phyloP scores from a whole-genome alignment of 441 rosid genomes.

The Aleurites moluccanus region DNA sequence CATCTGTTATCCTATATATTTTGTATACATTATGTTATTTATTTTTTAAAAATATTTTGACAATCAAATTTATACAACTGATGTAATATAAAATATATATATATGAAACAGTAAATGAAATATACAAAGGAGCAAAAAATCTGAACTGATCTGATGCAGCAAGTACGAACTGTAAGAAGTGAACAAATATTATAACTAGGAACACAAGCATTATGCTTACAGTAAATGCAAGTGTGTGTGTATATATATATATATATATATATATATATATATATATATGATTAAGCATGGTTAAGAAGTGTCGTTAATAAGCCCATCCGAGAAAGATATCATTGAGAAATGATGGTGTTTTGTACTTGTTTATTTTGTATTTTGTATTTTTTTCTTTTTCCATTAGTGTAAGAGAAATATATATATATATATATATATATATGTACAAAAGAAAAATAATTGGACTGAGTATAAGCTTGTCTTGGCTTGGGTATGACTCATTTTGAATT shows the following conservation, averaged over 20 bases:
- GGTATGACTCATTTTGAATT: conserved; percentile 36
- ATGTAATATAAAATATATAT: no score
- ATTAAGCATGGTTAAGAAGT: conserved; percentile 42
- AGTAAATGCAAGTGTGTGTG: conserved; percentile 36
- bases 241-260: no score
- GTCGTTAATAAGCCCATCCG: conserved; percentile 34
- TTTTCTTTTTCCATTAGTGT: conserved; percentile 22
- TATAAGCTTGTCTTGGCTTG: conserved; percentile 41
- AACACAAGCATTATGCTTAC: conserved; percentile 44
- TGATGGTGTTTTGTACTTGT: conserved; percentile 76
- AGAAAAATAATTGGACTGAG: conserved; percentile 25
- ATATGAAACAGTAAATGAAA: no score
- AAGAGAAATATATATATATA: conserved; percentile 17
- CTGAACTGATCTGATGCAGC: conserved; percentile 35
- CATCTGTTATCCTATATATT: no score
- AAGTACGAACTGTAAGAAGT: conserved; percentile 38
- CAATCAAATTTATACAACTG: no score
- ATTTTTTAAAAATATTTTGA: no score
- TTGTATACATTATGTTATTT: no score
- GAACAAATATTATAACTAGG: no score
- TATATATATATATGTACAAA: no score
- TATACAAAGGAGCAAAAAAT: no score
- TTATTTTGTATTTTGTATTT: background rate
- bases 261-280: no score
- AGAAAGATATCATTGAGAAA: conserved; percentile 76